Percentiles rank a stretch among this genome's conserved stretches.
These are phyloP conservation scores for Venturia pyrina DNA, from an alignment of 2,329 filamentous ascomycete genomes.

Conservation along the genomic window DNA sequence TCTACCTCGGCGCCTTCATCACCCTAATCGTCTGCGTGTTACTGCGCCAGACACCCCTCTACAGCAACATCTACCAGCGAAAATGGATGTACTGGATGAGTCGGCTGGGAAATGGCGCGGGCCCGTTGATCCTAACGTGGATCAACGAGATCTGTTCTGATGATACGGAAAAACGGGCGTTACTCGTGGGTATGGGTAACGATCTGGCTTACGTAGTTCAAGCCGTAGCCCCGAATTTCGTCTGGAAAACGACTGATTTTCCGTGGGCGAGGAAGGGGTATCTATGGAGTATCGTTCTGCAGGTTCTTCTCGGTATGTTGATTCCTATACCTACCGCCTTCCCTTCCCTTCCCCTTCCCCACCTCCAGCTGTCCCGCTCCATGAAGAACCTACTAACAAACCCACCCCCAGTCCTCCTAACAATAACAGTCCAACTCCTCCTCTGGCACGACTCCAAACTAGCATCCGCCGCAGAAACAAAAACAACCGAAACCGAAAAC, in stretches of 20 bases:
- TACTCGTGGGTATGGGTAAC: conserved; percentile 58
- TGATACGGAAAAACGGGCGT: conserved; percentile 55
- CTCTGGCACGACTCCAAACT: not conserved
- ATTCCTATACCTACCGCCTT: not conserved
- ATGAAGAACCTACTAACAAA: not conserved
- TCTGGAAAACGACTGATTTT: conserved; percentile 41
- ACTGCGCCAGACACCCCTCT: not conserved
- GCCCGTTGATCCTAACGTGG: conserved; percentile 39
- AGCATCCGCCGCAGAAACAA: not conserved
- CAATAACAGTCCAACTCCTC: not conserved
- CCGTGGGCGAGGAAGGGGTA: not conserved
- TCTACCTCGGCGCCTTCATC: not conserved
- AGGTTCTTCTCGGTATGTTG: not conserved
- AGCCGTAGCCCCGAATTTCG: conserved; percentile 56
- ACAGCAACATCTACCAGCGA: not conserved
- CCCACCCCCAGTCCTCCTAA: not conserved
- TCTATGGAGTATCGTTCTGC: not conserved
- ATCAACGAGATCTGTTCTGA: conserved; percentile 44
- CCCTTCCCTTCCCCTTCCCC: no score
- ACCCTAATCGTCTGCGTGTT: not conserved
- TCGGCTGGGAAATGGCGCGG: not conserved
- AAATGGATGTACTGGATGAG: not conserved
- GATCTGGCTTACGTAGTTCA: conserved; percentile 60
- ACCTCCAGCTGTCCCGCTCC: no score
- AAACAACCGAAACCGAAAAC: no score